Conservation (phyloP, 176 grass and related monocot genomes). For the Canna indica region DNA sequence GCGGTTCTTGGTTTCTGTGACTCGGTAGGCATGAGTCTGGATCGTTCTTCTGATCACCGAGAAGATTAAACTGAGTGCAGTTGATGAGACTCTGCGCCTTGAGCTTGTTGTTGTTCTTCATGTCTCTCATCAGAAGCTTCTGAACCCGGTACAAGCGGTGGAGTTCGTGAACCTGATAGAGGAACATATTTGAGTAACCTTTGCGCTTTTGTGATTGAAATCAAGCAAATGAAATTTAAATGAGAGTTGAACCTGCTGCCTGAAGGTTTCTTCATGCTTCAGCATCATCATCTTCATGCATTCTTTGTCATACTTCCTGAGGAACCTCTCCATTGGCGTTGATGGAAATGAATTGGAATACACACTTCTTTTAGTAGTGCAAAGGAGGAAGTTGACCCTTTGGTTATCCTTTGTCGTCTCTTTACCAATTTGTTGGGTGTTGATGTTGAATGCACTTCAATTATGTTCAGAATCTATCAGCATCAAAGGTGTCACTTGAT, state of each 20-base stretch:
- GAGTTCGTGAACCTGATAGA: conserved; percentile 57
- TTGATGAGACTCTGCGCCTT: conserved; percentile 28
- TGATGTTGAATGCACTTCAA: conserved; percentile 3
- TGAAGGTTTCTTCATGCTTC: conserved; percentile 77
- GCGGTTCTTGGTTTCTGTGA: conserved; percentile 25
- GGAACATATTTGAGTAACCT: not conserved
- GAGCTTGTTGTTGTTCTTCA: conserved; percentile 34
- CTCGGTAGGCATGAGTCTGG: not conserved
- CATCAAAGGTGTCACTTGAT: not conserved
- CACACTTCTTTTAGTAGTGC: conserved; percentile 2
- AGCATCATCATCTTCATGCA: conserved; percentile 66
- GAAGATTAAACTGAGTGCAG: conserved; percentile 9
- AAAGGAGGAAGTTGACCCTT: conserved; percentile 5
- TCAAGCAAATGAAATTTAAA: not conserved
- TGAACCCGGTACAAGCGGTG: conserved; percentile 66
- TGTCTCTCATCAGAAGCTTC: conserved; percentile 70
- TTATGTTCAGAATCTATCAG: conserved; percentile 11
- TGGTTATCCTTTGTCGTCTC: not conserved
- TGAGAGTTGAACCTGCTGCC: conserved; percentile 36
- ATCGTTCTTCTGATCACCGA: conserved; percentile 10
- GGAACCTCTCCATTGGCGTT: conserved; percentile 43
- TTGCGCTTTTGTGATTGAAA: not conserved
- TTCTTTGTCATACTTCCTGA: conserved; percentile 40
- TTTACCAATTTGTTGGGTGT: not conserved
- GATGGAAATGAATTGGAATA: not conserved